phyloP scores from a whole-genome alignment of 495 filamentous ascomycete genomes.

The Neurospora intermedia region DNA sequence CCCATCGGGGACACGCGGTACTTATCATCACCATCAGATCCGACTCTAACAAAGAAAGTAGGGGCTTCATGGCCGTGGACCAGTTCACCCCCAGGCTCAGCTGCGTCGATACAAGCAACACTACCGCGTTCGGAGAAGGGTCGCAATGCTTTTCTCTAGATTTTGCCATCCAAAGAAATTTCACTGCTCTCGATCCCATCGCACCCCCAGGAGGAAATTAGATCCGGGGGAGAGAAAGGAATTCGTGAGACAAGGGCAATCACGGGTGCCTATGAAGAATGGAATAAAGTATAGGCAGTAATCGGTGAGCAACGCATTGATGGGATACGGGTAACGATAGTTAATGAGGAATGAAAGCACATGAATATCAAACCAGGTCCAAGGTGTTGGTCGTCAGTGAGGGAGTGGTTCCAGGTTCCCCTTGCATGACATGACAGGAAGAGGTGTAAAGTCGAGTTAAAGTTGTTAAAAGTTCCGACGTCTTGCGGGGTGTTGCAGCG shows the following conservation, averaged over 20 bases:
- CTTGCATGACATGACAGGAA: neutral
- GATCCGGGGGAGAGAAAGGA: neutral
- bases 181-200: slow-evolving; percentile 12
- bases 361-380: neutral
- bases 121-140: slow-evolving; percentile 7
- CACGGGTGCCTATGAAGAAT: neutral
- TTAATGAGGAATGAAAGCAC: neutral
- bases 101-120: slow-evolving; percentile 6
- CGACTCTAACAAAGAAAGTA: neutral
- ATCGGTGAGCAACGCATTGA: neutral
- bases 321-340: neutral
- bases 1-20: neutral
- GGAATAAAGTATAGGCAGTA: neutral
- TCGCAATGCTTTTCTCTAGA: slow-evolving; percentile 4
- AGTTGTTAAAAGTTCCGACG: neutral
- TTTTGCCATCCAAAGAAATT: slow-evolving; percentile 1
- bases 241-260: neutral
- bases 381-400: neutral
- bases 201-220: neutral
- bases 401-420: neutral
- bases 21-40: neutral
- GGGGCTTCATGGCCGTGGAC: slow-evolving; percentile 13
- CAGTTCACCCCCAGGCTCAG: slow-evolving; percentile 6
- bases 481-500: neutral
- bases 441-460: neutral